Evolutionary conservation across 257 asterid species (phyloP), one percentile per base, ranked within the genome.

Genomic region (Pogostemon cablin): DNA sequence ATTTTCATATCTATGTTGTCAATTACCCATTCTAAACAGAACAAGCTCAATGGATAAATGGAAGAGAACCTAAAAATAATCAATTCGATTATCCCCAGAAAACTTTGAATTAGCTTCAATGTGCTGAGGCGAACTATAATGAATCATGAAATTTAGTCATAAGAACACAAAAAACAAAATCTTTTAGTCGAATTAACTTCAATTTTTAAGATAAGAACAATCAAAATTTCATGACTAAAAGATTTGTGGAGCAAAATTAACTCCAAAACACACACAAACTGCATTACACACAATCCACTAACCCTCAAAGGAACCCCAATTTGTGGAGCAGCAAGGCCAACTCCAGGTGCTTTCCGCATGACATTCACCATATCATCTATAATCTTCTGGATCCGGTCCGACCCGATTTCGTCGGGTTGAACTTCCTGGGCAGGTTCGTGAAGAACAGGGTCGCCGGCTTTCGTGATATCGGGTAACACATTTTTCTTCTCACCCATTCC

Each of bases 241-340:
- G 6, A 40, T 0, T 40, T 40, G 43, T 3, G 20, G 63, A 57
- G 46, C 44, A 59, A 35, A 4, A 58, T 9, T 17, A 38, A 71
- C 17, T 11, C 50, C 3, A 35, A 63, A 40, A 8, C 4, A 8
- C 3, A 4, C 25, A n/a, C 6, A 50, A 11, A 47, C 6, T 42
- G 9, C 2, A 68, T 25, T 9, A 10, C 9, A 46, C 57, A 46
- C 17, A 66, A 7, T 4, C 12, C 7, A 32, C 82, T 39, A 58
- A 90, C 98, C 92, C 81, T 88, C 65, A 93, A 79, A 0, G 99
- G 96, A 54, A 91, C 80, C 20, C 99, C 99, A 78, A 93, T 89
- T 57, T 93, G 99, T 9, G 99, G 96, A 69, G 99, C 99, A 71
- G 99, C 97, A 75, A 91, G 95, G 64, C 99, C 97, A 78, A 93